These are phyloP conservation scores for Fraxinus floribunda DNA, from an alignment of 305 asterid species.

Conservation along the genomic window DNA sequence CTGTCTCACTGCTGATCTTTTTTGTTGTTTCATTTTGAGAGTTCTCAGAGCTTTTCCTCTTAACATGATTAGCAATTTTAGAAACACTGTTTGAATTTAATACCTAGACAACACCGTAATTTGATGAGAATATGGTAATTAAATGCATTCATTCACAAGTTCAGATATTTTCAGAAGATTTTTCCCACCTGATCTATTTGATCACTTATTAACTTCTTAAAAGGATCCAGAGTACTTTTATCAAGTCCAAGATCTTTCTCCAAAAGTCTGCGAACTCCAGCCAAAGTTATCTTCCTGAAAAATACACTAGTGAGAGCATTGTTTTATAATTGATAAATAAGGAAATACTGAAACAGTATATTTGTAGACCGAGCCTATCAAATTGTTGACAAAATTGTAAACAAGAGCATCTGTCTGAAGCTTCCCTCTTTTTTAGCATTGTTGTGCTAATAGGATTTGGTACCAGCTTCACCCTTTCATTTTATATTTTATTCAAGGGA, in stretches of 20 bases:
- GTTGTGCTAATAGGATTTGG: conserved; percentile 1
- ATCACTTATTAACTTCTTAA: conserved; percentile 59
- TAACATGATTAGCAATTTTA: conserved; percentile 36
- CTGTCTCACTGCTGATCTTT: conserved; percentile 38
- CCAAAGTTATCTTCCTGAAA: conserved; percentile 64
- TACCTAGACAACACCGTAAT: conserved; percentile 42
- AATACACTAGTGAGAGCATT: conserved; percentile 19
- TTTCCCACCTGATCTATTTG: conserved; percentile 65
- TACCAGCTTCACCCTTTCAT: conserved; percentile 5
- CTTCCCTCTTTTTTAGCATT: background rate
- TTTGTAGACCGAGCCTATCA: background rate
- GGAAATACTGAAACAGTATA: conserved; percentile 15
- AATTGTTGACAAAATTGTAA: conserved; percentile 21
- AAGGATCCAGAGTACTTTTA: conserved; percentile 63
- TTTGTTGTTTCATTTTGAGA: conserved; percentile 33
- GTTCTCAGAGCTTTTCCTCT: conserved; percentile 41
- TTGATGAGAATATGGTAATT: background rate
- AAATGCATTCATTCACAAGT: conserved; percentile 11
- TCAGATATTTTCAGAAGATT: conserved; percentile 2
- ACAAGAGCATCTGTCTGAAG: conserved; percentile 8
- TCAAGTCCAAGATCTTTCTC: conserved; percentile 86
- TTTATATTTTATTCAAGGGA: background rate
- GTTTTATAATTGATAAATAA: conserved; percentile 4
- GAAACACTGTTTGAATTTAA: conserved; percentile 42
- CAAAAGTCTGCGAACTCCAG: conserved; percentile 73